Evolutionary conservation across 2,329 filamentous ascomycete species (phyloP).

Genomic region (Teratosphaeria nubilosa): DNA sequence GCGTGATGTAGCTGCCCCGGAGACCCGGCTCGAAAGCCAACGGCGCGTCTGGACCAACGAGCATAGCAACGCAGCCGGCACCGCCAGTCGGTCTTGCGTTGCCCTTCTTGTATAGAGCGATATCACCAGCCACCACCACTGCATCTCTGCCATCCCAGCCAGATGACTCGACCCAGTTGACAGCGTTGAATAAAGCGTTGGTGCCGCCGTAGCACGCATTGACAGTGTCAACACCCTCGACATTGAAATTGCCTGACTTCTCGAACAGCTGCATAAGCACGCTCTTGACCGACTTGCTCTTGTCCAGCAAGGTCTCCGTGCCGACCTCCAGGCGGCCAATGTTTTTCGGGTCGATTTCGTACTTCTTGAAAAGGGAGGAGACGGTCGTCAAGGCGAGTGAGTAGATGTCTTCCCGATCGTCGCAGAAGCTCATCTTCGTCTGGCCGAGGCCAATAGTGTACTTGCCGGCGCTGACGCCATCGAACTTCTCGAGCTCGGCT

Average conservation of each 20-base stretch:
- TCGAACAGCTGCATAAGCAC: constrained; percentile 45
- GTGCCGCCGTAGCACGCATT: constrained; percentile 47
- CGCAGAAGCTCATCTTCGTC: constrained; percentile 47
- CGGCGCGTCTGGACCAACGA: constrained; percentile 42
- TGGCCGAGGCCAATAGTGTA: constrained; percentile 47
- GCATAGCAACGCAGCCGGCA: constrained; percentile 45
- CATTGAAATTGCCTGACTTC: constrained; percentile 42
- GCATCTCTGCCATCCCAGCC: constrained; percentile 44
- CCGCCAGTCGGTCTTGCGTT: constrained; percentile 43
- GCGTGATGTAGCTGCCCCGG: constrained; percentile 41
- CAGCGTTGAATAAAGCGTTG: constrained; percentile 44
- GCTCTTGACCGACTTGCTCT: constrained; percentile 46
- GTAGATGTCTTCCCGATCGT: constrained; percentile 47
- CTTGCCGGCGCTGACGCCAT: constrained; percentile 42
- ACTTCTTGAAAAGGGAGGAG: constrained; percentile 43
- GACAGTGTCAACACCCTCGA: constrained; percentile 44
- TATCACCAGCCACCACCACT: constrained; percentile 43
- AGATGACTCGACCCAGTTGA: constrained; percentile 46
- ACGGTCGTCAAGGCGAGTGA: constrained; percentile 43
- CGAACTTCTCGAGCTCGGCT: constrained; percentile 44
- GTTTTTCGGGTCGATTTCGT: constrained; percentile 40
- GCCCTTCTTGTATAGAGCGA: constrained; percentile 46
- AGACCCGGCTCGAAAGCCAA: constrained; percentile 41
- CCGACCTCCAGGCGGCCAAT: constrained; percentile 45
- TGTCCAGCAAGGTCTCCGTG: constrained; percentile 46